Evolutionary conservation across 495 filamentous ascomycete genomes (phyloP).

Genomic region (Letharia lupina): DNA sequence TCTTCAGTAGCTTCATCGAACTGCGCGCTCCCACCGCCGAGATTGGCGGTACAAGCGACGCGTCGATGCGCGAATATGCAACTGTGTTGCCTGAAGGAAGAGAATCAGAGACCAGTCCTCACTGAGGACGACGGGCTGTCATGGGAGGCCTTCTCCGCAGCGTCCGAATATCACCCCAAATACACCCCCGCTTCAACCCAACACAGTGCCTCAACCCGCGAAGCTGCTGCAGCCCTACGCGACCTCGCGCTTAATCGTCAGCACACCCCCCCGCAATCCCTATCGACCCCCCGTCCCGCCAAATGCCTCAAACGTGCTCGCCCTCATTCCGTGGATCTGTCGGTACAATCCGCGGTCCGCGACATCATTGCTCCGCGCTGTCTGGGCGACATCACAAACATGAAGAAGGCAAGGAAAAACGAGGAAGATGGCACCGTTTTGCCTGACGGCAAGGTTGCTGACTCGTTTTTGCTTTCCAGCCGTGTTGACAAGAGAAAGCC

Average conservation of each 20-base stretch:
- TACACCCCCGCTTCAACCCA: slow-evolving; percentile 43
- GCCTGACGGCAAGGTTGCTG: slow-evolving; percentile 35
- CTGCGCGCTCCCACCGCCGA: slow-evolving; percentile 56
- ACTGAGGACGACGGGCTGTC: slow-evolving; percentile 25
- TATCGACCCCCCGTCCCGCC: slow-evolving; percentile 20
- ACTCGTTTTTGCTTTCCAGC: slow-evolving; percentile 34
- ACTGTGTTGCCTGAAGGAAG: slow-evolving; percentile 28
- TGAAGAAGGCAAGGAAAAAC: slow-evolving; percentile 20
- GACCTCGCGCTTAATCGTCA: slow-evolving; percentile 44
- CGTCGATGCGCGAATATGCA: slow-evolving; percentile 63
- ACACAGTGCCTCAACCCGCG: slow-evolving; percentile 35
- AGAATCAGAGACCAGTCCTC: slow-evolving; percentile 11
- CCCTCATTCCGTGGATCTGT: slow-evolving; percentile 55
- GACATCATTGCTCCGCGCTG: slow-evolving; percentile 36
- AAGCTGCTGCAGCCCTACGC: slow-evolving; percentile 62
- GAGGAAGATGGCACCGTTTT: slow-evolving; percentile 32
- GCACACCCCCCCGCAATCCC: slow-evolving; percentile 30
- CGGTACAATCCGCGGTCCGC: slow-evolving; percentile 68
- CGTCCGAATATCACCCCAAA: slow-evolving; percentile 48
- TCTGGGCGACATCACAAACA: slow-evolving; percentile 22
- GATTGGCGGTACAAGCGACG: slow-evolving; percentile 72
- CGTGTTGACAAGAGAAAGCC: slow-evolving; percentile 8
- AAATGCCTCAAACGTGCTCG: slow-evolving; percentile 59
- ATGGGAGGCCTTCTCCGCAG: slow-evolving; percentile 42
- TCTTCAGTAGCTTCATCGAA: slow-evolving; percentile 51